Percentiles rank a stretch among this genome's conserved stretches.
Conservation (phyloP, 495 filamentous ascomycete species). For the Penicillium argentinense region DNA sequence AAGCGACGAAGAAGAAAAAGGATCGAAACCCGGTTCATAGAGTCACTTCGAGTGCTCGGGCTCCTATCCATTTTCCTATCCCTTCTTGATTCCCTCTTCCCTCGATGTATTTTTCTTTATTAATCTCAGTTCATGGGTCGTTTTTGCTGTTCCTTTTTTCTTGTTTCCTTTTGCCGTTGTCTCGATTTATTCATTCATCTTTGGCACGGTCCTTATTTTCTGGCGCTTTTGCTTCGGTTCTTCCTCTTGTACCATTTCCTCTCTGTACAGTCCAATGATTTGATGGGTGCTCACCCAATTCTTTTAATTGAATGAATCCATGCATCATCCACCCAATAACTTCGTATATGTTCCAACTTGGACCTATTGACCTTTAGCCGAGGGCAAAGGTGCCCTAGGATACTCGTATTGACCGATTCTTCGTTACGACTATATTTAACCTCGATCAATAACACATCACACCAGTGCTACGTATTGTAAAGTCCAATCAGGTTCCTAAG, state of each 20-base stretch:
- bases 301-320: conserved; percentile 24
- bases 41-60: background rate
- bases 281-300: conserved; percentile 16
- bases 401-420: no score
- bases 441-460: no score
- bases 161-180: conserved; percentile 7
- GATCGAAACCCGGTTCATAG: background rate
- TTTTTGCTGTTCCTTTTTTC: conserved; percentile 8
- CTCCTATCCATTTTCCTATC: conserved; percentile 1
- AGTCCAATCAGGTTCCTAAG: no score
- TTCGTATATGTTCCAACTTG: background rate
- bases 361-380: no score
- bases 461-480: no score
- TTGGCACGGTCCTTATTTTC: conserved; percentile 6
- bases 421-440: no score
- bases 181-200: conserved; percentile 7
- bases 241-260: conserved; percentile 23
- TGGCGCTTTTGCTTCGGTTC: conserved; percentile 13
- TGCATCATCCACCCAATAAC: conserved; percentile 9
- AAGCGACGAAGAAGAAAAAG: conserved; percentile 3
- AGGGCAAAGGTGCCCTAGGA: no score
- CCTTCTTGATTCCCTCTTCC: conserved; percentile 13
- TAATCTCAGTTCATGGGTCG: conserved; percentile 18
- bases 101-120: conserved; percentile 18
- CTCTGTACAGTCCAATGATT: conserved; percentile 27